Evolutionary conservation across 805 yeast genomes (phyloP).

Genomic region (Yamadazyma philogaea): DNA sequence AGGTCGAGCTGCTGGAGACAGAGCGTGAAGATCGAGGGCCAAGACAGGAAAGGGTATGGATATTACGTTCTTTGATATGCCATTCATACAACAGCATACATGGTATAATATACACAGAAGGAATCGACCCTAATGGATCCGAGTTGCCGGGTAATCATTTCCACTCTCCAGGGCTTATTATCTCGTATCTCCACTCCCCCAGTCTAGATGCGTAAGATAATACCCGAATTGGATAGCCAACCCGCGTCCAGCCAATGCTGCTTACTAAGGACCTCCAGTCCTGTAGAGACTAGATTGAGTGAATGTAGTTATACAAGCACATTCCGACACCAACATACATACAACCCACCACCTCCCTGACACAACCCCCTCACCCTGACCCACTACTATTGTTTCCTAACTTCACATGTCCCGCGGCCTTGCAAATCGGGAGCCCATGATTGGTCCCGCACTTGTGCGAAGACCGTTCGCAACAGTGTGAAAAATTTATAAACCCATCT

Average conservation of each 20-base stretch:
- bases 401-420: constrained; percentile 8
- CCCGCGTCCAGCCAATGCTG: not conserved
- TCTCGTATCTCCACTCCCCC: not conserved
- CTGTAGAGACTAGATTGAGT: not conserved
- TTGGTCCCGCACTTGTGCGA: constrained; percentile 9
- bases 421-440: constrained; percentile 7
- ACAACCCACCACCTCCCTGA: too few species aligned
- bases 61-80: too few species aligned
- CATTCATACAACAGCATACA: too few species aligned
- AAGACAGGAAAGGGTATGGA: too few species aligned
- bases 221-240: not conserved
- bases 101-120: too few species aligned
- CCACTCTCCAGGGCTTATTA: too few species aligned
- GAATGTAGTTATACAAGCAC: too few species aligned
- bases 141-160: too few species aligned
- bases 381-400: not conserved
- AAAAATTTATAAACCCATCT: constrained; percentile 9
- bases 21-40: too few species aligned
- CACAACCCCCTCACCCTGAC: not conserved
- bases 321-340: too few species aligned
- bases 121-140: too few species aligned
- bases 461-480: constrained; percentile 1
- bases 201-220: not conserved
- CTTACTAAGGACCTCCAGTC: not conserved
- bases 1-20: too few species aligned